Base-by-base conservation (phyloP, 768 basidiomycete species). In the Xerocomus potaroensis region DNA sequence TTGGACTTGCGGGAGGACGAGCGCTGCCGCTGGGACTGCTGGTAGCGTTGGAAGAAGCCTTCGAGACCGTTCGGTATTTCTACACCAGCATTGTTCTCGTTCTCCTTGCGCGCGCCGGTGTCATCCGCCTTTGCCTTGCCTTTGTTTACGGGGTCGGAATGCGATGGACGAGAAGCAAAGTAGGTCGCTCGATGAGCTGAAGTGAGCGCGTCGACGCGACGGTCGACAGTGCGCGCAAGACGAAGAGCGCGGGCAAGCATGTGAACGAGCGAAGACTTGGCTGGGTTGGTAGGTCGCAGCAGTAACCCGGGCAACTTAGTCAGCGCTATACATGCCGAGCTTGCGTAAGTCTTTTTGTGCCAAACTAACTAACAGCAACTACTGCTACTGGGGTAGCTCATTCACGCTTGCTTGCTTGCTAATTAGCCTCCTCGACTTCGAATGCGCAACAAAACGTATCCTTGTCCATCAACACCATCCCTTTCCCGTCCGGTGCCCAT, bases 401-500 rank as follows among this genome's bases (percentile, higher is more conserved):
- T n/a, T n/a, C n/a, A n/a, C n/a, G n/a, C n/a, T n/a, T n/a, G n/a
- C n/a, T n/a, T n/a, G n/a, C n/a, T n/a, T n/a, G n/a, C n/a, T n/a
- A n/a, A n/a, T n/a, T n/a, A n/a, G n/a, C 55, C 36, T 76, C 80
- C 56, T 79, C 74, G 6, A 88, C 87, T 62, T 90, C 87, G 49
- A 89, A 91, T 6, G 84, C 87, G 60, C 88, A 90, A 60, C 91
- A 94, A 60, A 92, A 95, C 33, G 77, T 77, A 27, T 86, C 81
- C 58, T 77, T 85, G 56, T 88, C 89, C 46, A 91, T 46, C 40
- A 95, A 62, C 2, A 85, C 70, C 44, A 94, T 65, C 1, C 87
- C 87, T 51, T 87, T 86, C 3, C 93, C 93, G 58, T 96, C 91
- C 4, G 88, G 87, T 11, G 88, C 79, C 90, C 91, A 96, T 33